These are phyloP conservation scores for Cyclanthera cordifolia DNA, from an alignment of 306 rosid species.

Conservation along the genomic window DNA sequence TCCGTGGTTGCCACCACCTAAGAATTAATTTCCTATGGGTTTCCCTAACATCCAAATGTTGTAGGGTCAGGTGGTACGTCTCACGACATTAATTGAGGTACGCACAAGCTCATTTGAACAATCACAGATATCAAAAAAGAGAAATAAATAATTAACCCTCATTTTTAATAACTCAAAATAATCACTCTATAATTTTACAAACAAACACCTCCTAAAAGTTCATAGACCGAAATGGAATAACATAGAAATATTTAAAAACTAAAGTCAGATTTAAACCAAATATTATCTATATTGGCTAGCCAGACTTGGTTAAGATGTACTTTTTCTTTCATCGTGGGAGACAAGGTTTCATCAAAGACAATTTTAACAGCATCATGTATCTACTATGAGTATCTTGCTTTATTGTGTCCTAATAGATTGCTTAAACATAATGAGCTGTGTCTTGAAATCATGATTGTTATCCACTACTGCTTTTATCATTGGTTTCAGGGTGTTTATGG, in stretches of 20 bases:
- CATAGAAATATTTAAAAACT: neutral
- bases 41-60: too few relatives aligned
- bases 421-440: neutral
- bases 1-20: too few relatives aligned
- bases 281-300: neutral
- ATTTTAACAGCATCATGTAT: neutral
- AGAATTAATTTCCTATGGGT: too few relatives aligned
- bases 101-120: too few relatives aligned
- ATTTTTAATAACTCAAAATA: too few relatives aligned
- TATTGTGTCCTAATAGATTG: neutral
- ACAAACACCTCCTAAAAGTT: neutral
- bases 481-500: slow-evolving; percentile 84
- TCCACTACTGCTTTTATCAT: slow-evolving; percentile 12
- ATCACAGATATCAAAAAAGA: too few relatives aligned
- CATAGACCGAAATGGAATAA: neutral
- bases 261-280: neutral
- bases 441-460: slow-evolving; percentile 3
- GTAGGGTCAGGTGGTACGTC: too few relatives aligned
- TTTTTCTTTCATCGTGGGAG: neutral
- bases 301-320: neutral
- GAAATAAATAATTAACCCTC: too few relatives aligned
- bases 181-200: too few relatives aligned
- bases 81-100: too few relatives aligned
- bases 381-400: neutral
- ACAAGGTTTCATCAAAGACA: neutral